Base-by-base conservation (phyloP, 1,284 basidiomycete genomes). In the Ustilago shanxiensis region DNA sequence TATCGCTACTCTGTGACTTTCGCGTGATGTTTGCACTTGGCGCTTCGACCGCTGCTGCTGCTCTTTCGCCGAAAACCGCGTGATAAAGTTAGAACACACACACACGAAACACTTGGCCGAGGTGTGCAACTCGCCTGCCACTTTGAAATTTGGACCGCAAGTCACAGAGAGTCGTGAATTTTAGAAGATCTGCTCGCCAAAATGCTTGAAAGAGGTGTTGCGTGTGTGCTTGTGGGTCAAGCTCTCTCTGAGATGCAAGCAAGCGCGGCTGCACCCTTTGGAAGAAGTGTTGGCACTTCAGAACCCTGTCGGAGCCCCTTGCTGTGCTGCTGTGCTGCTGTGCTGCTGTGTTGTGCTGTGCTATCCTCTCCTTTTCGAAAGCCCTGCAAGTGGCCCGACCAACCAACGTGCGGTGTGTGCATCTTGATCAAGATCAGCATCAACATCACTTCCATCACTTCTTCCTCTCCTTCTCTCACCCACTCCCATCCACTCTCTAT, bases 81-180 rank as follows among this genome's bases (percentile, higher is more conserved):
- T 58, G 56, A 58, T 58, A 45, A 29, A 52, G n/a, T 44, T 37
- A 37, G 14, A 37, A 37, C 35, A 37, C 35, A 37, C 35, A n/a
- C n/a, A n/a, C n/a, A n/a, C n/a, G n/a, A n/a, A n/a, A 33, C 35
- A 8, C 3, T 37, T 28, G 22, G 47, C 24, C 16, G 24, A 16
- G 47, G 11, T 4, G 0, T 49, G 47, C 20, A 16, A 16, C 35
- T 45, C 14, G 6, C 16, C 24, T 26, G 14, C 20, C n/a, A 31
- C 11, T 35, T 26, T 44, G 9, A 37, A 37, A 29, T 33, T 47
- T 49, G 56, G 47, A 31, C 57, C n/a, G n/a, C n/a, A n/a, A n/a
- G n/a, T n/a, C n/a, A n/a, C n/a, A n/a, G n/a, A n/a, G 26, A 35
- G 7, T 47, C 37, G 24, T 20, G 41, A 44, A 9, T 52, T 29